Evolutionary conservation across 2,329 filamentous ascomycete species (phyloP), one percentile per base, ranked within the genome.

Genomic region (Chrysoporthe austroafricana): DNA sequence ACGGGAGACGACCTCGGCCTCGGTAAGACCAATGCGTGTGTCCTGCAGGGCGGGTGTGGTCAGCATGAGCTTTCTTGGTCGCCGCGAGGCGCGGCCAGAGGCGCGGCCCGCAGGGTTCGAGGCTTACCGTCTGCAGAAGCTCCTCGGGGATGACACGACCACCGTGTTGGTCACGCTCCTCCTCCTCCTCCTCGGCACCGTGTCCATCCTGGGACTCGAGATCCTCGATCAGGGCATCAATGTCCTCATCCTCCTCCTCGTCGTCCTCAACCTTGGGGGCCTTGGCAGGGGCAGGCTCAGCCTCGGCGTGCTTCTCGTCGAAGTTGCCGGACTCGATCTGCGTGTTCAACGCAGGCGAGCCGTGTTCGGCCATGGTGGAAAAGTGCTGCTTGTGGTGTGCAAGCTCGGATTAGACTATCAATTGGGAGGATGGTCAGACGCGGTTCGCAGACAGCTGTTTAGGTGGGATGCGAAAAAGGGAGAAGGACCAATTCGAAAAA

Each of bases 191-290:
- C 36, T 90, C 83, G 21, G 84, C 82, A n/a, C 62, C 68, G 73
- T 89, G 88, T 66, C 90, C 92, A 79, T 96, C 92, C 74, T 93
- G 85, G 54, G 90, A 93, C 81, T 96, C 91, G 73, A 96, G 90
- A 75, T 96, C 93, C 78, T 94, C 91, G 73, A 97, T 96, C 75
- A 97, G 85, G 75, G 90, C 88, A 76, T 96, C 92, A 73, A 97
- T 93, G 77, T 95, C 91, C 81, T 93, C 91, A 74, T 93, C 91
- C 58, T 92, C 91, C 32, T 94, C 90, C 61, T 92, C 90, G 6
- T 90, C 89, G 42, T 86, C 86, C 56, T 79, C 81, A 32, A 75
- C 77, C 75, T 81, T 82, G 69, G 76, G 74, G 74, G 80, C 79
- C 64, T 67, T 64, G 68, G 77, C 70, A 54, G 77, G 71, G 52